Conservation (phyloP, 2,329 filamentous ascomycete species). For the Botrytis elliptica region DNA sequence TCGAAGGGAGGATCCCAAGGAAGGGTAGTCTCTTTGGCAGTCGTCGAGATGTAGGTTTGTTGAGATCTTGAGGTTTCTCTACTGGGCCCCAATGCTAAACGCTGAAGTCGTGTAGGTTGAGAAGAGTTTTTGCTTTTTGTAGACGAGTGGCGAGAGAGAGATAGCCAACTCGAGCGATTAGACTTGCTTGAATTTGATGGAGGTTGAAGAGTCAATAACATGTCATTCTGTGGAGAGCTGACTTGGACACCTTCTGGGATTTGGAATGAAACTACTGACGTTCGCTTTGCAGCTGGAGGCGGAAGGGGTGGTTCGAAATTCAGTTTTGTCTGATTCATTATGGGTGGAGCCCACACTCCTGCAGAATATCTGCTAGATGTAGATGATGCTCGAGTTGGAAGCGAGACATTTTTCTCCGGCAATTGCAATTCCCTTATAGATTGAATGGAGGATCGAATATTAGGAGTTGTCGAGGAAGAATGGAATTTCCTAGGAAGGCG, state of each 20-base stretch:
- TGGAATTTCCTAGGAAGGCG: background rate
- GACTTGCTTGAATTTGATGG: slow-evolving; percentile 6
- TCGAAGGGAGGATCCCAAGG: slow-evolving; percentile 19
- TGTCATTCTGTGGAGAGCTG: background rate
- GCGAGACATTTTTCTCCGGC: background rate
- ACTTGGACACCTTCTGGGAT: background rate
- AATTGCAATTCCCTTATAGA: background rate
- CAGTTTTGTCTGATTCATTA: background rate
- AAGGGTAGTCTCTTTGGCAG: slow-evolving; percentile 9
- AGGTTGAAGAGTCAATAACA: background rate
- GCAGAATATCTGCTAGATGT: background rate
- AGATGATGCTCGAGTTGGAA: background rate
- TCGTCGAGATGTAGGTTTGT: background rate
- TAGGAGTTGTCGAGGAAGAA: background rate
- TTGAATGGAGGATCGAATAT: slow-evolving; percentile 7
- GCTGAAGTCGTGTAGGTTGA: background rate
- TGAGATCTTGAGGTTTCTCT: background rate
- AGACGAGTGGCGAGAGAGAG: slow-evolving; percentile 9
- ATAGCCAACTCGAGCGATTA: slow-evolving; percentile 12
- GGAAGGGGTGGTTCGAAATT: background rate
- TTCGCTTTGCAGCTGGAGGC: background rate
- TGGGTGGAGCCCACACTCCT: background rate
- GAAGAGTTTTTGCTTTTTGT: background rate
- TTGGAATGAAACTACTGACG: slow-evolving; percentile 15
- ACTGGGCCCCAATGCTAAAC: background rate